phyloP scores from a whole-genome alignment of 129 eudicot genomes.

The Smallanthus sonchifolius region DNA sequence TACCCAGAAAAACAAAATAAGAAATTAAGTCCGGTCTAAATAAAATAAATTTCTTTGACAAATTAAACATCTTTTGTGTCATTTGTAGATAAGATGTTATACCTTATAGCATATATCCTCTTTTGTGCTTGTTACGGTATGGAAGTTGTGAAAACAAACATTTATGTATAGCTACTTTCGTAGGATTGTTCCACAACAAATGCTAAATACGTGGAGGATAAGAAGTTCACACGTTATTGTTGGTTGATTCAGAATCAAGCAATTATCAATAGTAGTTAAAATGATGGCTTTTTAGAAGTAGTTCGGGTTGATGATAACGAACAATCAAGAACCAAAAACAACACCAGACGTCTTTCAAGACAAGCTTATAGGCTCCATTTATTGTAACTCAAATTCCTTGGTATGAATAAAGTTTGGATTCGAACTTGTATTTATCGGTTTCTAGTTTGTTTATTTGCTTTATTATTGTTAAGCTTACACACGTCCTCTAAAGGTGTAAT shows the following conservation, averaged over 20 bases:
- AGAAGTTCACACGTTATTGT: background rate
- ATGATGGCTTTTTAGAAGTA: background rate
- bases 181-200: background rate
- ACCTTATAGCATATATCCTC: too few species aligned
- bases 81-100: too few species aligned
- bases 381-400: background rate
- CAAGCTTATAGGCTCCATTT: background rate
- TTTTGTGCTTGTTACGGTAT: too few species aligned
- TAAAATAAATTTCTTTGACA: too few species aligned
- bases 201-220: background rate
- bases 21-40: too few species aligned
- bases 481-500: too few species aligned
- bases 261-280: too few species aligned
- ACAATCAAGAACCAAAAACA: background rate
- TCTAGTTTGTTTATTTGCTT: background rate
- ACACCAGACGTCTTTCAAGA: background rate
- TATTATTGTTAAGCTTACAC: too few species aligned
- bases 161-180: background rate
- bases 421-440: background rate
- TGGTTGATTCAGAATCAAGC: too few species aligned
- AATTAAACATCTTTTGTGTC: too few species aligned
- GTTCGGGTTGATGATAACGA: background rate
- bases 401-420: background rate
- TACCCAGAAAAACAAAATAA: too few species aligned
- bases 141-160: too few species aligned